These are phyloP conservation scores for Aeminium ludgeri DNA, from an alignment of 495 filamentous ascomycete species.

Conservation along the genomic window DNA sequence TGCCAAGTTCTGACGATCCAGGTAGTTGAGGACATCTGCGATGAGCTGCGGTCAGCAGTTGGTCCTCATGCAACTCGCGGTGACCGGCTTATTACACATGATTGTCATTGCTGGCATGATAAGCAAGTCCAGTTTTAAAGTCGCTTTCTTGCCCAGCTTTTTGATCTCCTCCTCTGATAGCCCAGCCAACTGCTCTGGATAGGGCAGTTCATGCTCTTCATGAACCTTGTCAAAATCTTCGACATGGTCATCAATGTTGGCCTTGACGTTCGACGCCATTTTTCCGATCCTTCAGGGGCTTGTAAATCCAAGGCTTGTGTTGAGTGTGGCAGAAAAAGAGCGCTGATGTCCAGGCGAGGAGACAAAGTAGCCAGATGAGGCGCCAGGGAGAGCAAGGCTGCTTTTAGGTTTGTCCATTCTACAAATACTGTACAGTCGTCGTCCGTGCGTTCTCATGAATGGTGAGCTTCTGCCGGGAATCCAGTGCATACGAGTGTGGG, in stretches of 20 bases:
- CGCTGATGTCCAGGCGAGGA: too few species aligned
- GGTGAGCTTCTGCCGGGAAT: too few species aligned
- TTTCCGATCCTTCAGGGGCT: background rate
- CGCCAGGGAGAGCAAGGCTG: too few species aligned
- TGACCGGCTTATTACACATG: background rate
- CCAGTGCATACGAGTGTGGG: too few species aligned
- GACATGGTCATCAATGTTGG: background rate
- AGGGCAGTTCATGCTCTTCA: background rate
- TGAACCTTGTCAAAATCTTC: constrained; percentile 1
- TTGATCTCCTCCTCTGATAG: background rate
- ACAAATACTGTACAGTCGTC: too few species aligned
- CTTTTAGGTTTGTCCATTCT: too few species aligned
- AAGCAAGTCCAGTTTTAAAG: constrained; percentile 2
- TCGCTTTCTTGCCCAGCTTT: constrained; percentile 2
- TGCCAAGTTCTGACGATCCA: constrained; percentile 13
- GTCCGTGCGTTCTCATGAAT: too few species aligned
- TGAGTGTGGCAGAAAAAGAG: too few species aligned
- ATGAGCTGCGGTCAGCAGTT: too few species aligned
- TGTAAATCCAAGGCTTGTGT: background rate
- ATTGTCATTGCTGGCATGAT: constrained; percentile 7
- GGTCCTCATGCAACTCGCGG: too few species aligned
- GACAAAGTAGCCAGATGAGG: too few species aligned
- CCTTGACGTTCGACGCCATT: background rate
- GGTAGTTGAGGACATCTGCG: constrained; percentile 2
- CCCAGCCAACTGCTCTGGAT: background rate